These are phyloP conservation scores for Yamadazyma triangularis DNA, from an alignment of 1,139 yeast species.

Conservation along the genomic window DNA sequence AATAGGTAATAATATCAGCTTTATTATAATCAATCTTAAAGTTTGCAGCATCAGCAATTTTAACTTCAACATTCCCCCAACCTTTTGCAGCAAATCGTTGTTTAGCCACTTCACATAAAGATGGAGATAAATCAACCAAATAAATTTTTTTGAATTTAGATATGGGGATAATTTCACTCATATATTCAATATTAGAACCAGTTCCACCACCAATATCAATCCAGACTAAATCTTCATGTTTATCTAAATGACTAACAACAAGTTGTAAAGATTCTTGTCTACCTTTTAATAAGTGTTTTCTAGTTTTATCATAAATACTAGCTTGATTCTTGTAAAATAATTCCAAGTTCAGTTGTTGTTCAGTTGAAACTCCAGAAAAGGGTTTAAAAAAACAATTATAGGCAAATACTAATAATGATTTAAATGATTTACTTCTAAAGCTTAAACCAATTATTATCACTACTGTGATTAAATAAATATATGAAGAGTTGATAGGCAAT, in stretches of 20 bases:
- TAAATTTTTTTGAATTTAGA: constrained; percentile 60
- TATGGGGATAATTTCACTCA: constrained; percentile 54
- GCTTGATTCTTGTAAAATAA: constrained; percentile 74
- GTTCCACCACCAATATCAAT: constrained; percentile 86
- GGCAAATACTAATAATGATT: constrained; percentile 31
- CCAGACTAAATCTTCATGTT: constrained; percentile 54
- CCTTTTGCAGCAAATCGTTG: constrained; percentile 46
- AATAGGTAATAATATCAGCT: constrained; percentile 66
- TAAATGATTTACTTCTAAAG: constrained; percentile 20
- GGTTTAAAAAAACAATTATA: constrained; percentile 71
- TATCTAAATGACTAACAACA: constrained; percentile 52
- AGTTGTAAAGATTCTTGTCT: constrained; percentile 60
- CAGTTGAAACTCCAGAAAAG: constrained; percentile 28
- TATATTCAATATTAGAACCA: constrained; percentile 74
- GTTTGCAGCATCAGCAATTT: constrained; percentile 73
- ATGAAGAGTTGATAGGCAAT: constrained; percentile 4
- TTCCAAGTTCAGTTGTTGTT: constrained; percentile 63
- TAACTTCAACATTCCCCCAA: constrained; percentile 64
- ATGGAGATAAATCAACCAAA: constrained; percentile 72
- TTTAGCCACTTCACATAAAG: constrained; percentile 68
- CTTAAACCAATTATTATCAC: constrained; percentile 14
- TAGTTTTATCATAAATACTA: constrained; percentile 65
- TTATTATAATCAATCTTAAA: constrained; percentile 45
- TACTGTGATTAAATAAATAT: constrained; percentile 6
- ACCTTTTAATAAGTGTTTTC: constrained; percentile 63